Evolutionary conservation across 2,329 filamentous ascomycete species (phyloP), one percentile per base, ranked within the genome.

Genomic region (Penicillium sclerotiorum): DNA sequence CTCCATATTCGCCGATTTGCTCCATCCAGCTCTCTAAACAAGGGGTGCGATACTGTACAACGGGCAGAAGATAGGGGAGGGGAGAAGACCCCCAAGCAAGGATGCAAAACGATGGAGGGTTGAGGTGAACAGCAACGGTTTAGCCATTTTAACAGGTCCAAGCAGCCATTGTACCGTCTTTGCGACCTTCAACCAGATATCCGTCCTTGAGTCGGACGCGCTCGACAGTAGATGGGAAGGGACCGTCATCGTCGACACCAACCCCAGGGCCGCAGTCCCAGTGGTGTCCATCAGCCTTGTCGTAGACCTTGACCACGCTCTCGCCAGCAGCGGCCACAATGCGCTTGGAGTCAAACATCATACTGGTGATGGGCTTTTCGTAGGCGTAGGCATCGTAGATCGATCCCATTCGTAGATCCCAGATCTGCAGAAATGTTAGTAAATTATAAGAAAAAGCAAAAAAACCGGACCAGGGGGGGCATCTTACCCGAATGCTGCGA

Each of bases 301-400:
- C 94, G 75, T 97, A 99, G 52, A 99, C 88, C 75, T 99, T 99
- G 61, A 94, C 92, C 20, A 97, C 90, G 64, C 91, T 86, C 71
- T 97, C 94, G 35, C 92, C 89, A 0, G 91, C 91, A 2, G 94
- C 93, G 45, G 88, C 84, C 27, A 94, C 91, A 59, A 99, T 99
- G 43, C 92, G 85, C 45, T 92, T 86, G 12, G 84, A 76, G 72
- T 99, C 94, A 69, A 99, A 99, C 87, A 95, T 95, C 91, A 97
- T 96, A 77, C 87, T 90, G 25, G 91, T 95, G 49, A 99, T 83
- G 0, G 92, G 85, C 64, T 89, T 81, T 66, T 97, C 92, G 73
- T 97, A 99, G 18, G 93, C 94, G 71, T 92, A 99, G 15, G 93
- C 94, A 69, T 99, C 94, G 69, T 88, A 88, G 61, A 99, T 96